Conservation (phyloP, 2,329 filamentous ascomycete genomes). For the Penicillium psychrosexuale region DNA sequence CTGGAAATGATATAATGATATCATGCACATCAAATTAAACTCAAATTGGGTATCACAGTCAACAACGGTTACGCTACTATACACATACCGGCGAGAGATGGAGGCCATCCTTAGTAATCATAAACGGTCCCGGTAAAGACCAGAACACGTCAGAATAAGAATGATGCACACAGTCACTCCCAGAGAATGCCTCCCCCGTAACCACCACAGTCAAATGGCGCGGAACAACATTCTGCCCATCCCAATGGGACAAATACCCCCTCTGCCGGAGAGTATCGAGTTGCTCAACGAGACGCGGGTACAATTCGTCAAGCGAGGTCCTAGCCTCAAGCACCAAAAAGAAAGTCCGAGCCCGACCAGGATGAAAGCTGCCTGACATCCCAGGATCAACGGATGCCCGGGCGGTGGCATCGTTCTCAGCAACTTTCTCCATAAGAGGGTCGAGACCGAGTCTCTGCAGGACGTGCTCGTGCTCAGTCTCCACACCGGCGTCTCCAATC, state of each 20-base stretch:
- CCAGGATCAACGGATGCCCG: not conserved
- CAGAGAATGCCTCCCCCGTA: slow-evolving; percentile 9
- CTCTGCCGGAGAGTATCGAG: slow-evolving; percentile 19
- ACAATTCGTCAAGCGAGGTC: slow-evolving; percentile 14
- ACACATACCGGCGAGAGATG: slow-evolving; percentile 15
- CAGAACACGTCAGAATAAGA: slow-evolving; percentile 17
- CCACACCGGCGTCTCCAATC: slow-evolving; percentile 15
- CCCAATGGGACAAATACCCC: slow-evolving; percentile 25
- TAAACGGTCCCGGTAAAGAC: not conserved
- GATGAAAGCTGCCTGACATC: not conserved
- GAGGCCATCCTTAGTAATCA: not conserved
- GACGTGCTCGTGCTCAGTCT: slow-evolving; percentile 9
- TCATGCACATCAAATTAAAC: not conserved
- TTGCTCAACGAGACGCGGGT: slow-evolving; percentile 18
- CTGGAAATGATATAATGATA: not conserved
- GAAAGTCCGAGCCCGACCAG: slow-evolving; percentile 16
- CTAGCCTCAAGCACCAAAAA: slow-evolving; percentile 26
- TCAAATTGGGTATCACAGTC: slow-evolving; percentile 18
- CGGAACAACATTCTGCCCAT: slow-evolving; percentile 17
- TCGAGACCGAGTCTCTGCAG: slow-evolving; percentile 24
- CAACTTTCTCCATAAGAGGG: slow-evolving; percentile 18
- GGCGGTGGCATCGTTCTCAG: slow-evolving; percentile 6
- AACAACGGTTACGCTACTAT: slow-evolving; percentile 1
- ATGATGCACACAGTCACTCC: slow-evolving; percentile 4
- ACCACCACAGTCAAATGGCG: slow-evolving; percentile 27